Evolutionary conservation across 2,329 filamentous ascomycete species (phyloP).

Genomic region (Nemania diffusa): DNA sequence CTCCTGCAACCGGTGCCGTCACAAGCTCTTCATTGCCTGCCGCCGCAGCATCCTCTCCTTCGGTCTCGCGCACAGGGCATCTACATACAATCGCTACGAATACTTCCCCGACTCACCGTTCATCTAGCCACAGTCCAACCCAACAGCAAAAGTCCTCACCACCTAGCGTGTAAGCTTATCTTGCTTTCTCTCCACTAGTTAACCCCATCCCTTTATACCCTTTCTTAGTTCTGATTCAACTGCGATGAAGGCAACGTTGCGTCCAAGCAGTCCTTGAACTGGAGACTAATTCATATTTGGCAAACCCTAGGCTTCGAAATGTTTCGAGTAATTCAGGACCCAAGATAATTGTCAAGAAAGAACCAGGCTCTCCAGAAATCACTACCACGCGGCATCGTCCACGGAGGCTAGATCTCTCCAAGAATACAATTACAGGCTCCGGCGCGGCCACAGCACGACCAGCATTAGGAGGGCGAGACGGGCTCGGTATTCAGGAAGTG

Average conservation of each 20-base stretch:
- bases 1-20: slow-evolving; percentile 56
- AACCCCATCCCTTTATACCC: slow-evolving; percentile 5
- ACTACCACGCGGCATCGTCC: slow-evolving; percentile 78
- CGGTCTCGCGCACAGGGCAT: slow-evolving; percentile 56
- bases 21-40: slow-evolving; percentile 45
- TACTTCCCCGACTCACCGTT: slow-evolving; percentile 55
- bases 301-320: slow-evolving; percentile 55
- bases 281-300: slow-evolving; percentile 46
- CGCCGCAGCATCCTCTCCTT: slow-evolving; percentile 52
- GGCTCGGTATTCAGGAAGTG: slow-evolving; percentile 87
- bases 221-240: background rate
- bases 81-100: slow-evolving; percentile 38
- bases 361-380: slow-evolving; percentile 87
- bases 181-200: slow-evolving; percentile 35
- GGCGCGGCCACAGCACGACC: slow-evolving; percentile 73
- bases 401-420: slow-evolving; percentile 80
- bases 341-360: slow-evolving; percentile 96
- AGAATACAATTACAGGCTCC: slow-evolving; percentile 63
- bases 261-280: slow-evolving; percentile 14
- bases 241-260: background rate
- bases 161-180: slow-evolving; percentile 65
- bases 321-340: slow-evolving; percentile 63
- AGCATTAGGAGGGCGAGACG: slow-evolving; percentile 80
- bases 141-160: slow-evolving; percentile 63
- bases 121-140: slow-evolving; percentile 64